Percentiles rank a stretch among this genome's conserved stretches.
These are phyloP conservation scores for Eutrema japonicum DNA, from an alignment of 345 rosid species.

Conservation along the genomic window DNA sequence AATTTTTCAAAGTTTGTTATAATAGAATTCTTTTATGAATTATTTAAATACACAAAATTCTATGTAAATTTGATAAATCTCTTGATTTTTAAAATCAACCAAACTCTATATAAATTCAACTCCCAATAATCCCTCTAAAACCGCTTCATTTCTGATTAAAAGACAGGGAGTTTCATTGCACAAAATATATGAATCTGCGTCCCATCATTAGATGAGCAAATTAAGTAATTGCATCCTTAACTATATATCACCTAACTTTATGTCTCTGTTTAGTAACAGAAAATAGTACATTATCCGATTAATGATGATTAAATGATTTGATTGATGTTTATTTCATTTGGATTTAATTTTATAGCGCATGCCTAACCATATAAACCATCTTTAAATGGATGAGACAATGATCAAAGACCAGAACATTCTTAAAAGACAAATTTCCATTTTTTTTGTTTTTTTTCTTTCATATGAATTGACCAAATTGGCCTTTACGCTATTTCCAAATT, in stretches of 20 bases:
- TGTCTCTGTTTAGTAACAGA: slow-evolving; percentile 22
- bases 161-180: not conserved
- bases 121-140: no score
- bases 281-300: slow-evolving; percentile 7
- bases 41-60: no score
- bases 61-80: no score
- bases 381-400: slow-evolving; percentile 25
- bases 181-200: not conserved
- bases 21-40: no score
- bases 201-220: slow-evolving; percentile 11
- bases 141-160: not conserved
- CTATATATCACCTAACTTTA: not conserved
- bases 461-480: slow-evolving; percentile 25
- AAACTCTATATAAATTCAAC: no score
- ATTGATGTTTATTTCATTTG: not conserved
- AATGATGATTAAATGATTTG: not conserved
- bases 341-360: not conserved
- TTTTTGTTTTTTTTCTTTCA: not conserved
- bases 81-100: no score
- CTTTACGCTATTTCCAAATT: slow-evolving; percentile 40
- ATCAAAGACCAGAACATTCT: slow-evolving; percentile 41
- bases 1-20: no score
- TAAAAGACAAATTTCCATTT: slow-evolving; percentile 12
- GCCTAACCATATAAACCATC: no score
- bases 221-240: slow-evolving; percentile 17